Conservation (phyloP, 1,284 basidiomycete genomes). For the Naganishia cerealis region DNA sequence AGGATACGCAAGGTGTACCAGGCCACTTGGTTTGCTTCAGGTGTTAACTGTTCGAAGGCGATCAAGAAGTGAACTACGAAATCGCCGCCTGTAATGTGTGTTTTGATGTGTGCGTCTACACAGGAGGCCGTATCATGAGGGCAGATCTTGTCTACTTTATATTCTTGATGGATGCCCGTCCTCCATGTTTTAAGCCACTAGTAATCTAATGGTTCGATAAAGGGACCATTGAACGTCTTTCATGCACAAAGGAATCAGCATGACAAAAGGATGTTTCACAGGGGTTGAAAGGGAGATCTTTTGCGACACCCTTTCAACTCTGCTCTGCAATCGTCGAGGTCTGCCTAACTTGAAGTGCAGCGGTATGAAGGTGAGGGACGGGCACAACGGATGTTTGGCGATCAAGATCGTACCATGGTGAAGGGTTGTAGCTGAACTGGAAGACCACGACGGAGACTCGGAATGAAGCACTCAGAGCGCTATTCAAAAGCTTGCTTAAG, state of each 20-base stretch:
- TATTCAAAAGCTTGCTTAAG: no score
- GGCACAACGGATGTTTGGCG: no score
- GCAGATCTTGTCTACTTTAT: not conserved
- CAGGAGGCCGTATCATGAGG: not conserved
- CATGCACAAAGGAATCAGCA: slow-evolving; percentile 10
- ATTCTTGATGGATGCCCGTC: not conserved
- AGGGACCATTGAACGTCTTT: not conserved
- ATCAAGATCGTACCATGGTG: no score
- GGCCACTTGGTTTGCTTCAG: not conserved
- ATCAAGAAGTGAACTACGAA: not conserved
- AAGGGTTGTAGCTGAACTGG: no score
- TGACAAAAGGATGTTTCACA: slow-evolving; percentile 23
- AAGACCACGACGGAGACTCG: no score
- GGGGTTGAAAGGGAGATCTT: slow-evolving; percentile 8
- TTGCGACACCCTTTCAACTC: slow-evolving; percentile 13
- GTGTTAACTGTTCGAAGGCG: not conserved
- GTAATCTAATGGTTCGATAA: not conserved
- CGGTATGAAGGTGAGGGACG: no score
- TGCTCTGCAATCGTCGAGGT: not conserved
- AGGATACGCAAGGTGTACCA: not conserved
- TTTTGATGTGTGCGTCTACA: not conserved
- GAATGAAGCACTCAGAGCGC: no score
- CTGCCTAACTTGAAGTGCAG: not conserved
- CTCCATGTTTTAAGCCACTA: not conserved
- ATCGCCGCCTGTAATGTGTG: not conserved